These are phyloP conservation scores for Carpinus viminea DNA, from an alignment of 306 rosid genomes.

Conservation along the genomic window DNA sequence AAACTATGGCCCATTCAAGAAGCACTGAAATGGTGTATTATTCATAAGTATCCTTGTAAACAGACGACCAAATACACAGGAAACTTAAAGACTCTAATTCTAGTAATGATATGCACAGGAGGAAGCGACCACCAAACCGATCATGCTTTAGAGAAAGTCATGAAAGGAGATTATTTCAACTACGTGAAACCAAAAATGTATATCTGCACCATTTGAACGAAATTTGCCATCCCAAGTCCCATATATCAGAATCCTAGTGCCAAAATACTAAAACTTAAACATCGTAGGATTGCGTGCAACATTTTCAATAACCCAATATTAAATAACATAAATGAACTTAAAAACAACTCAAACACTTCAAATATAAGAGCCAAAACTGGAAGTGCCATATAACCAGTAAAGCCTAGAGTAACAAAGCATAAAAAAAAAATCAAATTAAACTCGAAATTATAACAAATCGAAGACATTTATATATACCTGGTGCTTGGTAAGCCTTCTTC, in stretches of 20 bases:
- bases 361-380: neutral
- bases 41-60: neutral
- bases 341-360: neutral
- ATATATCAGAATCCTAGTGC: neutral
- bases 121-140: too few species aligned
- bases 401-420: neutral
- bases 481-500: slow-evolving; percentile 91
- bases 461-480: slow-evolving; percentile 48
- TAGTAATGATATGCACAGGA: too few species aligned
- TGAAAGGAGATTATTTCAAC: too few species aligned
- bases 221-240: too few species aligned
- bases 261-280: neutral
- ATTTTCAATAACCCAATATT: neutral
- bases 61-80: neutral
- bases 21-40: neutral
- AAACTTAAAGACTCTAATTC: neutral
- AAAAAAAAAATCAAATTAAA: neutral
- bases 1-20: neutral
- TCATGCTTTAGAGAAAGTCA: too few species aligned
- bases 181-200: too few species aligned
- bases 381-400: neutral
- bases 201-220: too few species aligned
- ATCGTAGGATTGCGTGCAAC: neutral
- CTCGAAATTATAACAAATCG: neutral
- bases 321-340: neutral